A percentile compares a stretch with the other conserved stretches of the same genome.
phyloP scores from a whole-genome alignment of 2,329 filamentous ascomycete genomes.

The Fusarium sp. region DNA sequence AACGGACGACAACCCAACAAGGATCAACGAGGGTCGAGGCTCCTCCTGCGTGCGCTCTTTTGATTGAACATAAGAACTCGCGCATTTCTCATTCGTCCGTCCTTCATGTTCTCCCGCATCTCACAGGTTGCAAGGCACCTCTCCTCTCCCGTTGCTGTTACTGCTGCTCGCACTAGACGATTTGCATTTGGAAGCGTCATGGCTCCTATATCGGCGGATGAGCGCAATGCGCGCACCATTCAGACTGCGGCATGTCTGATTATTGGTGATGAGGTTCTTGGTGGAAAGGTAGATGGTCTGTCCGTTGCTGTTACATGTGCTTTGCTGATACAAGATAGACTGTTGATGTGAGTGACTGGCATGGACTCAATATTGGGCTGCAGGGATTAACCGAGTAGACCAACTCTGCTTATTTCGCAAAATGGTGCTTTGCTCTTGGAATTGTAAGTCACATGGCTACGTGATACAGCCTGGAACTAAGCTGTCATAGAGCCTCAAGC shows the following conservation, averaged over 20 bases:
- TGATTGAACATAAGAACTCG: constrained; percentile 2
- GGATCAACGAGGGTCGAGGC: constrained; percentile 14
- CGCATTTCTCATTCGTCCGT: constrained; percentile 4
- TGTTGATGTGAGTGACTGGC: constrained; percentile 50
- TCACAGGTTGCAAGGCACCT: constrained; percentile 77
- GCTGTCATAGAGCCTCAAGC: constrained; percentile 70
- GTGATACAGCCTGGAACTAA: not conserved
- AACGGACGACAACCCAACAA: constrained; percentile 21
- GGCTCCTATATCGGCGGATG: constrained; percentile 52
- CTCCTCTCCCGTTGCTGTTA: constrained; percentile 42
- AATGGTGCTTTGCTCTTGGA: constrained; percentile 69
- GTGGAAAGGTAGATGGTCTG: constrained; percentile 75
- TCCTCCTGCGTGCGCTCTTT: constrained; percentile 1
- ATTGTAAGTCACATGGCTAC: constrained; percentile 55
- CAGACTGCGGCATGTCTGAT: constrained; percentile 91
- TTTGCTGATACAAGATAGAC: constrained; percentile 40
- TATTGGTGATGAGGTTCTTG: constrained; percentile 96
- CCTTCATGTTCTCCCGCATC: constrained; percentile 76
- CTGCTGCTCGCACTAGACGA: constrained; percentile 48
- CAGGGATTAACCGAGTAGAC: constrained; percentile 53
- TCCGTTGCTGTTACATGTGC: not conserved
- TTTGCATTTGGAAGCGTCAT: constrained; percentile 52
- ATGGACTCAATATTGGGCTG: not conserved
- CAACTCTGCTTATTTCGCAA: constrained; percentile 69
- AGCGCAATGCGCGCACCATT: constrained; percentile 71